Conservation (phyloP, 2,329 filamentous ascomycete species). For the Myriangium duriaei region DNA sequence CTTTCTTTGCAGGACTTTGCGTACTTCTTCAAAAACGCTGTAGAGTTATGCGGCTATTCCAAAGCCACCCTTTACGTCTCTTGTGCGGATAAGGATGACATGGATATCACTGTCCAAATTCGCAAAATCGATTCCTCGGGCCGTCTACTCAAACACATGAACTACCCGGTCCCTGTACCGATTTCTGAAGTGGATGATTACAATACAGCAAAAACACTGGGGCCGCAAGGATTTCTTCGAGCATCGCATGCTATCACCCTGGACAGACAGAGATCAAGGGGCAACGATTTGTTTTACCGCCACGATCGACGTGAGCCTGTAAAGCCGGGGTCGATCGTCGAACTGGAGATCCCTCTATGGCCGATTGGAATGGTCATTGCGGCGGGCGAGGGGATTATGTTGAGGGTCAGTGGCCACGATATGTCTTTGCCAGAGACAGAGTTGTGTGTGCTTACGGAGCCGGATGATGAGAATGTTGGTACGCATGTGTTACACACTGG, state of each 20-base stretch:
- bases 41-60: conserved; percentile 30
- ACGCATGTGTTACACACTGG: too few species aligned
- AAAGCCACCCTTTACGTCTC: conserved; percentile 37
- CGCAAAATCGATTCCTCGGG: conserved; percentile 33
- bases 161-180: conserved; percentile 25
- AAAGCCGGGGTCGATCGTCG: conserved; percentile 27
- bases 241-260: conserved; percentile 25
- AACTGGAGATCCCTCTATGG: conserved; percentile 37
- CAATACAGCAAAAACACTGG: conserved; percentile 10
- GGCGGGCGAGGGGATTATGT: conserved; percentile 21
- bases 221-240: conserved; percentile 32
- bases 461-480: too few species aligned
- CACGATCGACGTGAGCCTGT: conserved; percentile 30
- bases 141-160: conserved; percentile 30
- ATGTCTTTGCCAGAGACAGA: not conserved
- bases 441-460: too few species aligned
- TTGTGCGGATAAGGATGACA: conserved; percentile 30
- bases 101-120: conserved; percentile 33
- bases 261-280: not conserved
- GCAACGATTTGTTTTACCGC: too few species aligned
- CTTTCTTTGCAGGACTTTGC: too few species aligned
- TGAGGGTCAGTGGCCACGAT: conserved; percentile 3
- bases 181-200: not conserved
- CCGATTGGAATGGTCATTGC: conserved; percentile 34
- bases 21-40: not conserved